Percentiles rank a stretch among this genome's conserved stretches.
phyloP scores from a whole-genome alignment of 768 basidiomycete genomes.

The Tylopilus vinaceipallidus region DNA sequence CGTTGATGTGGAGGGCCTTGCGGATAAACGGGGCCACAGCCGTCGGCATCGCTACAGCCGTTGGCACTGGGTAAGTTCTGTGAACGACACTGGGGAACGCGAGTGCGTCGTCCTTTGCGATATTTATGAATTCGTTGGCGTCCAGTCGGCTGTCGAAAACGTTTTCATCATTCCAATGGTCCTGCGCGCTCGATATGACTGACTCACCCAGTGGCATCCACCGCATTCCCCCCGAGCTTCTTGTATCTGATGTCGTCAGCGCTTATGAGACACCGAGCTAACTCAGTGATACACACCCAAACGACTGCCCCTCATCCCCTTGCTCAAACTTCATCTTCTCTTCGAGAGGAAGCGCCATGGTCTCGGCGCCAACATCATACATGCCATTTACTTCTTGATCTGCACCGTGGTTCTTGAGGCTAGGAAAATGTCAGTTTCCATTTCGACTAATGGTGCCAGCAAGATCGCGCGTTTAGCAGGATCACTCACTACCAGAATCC shows the following conservation, averaged over 20 bases:
- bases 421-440: conserved; percentile 15
- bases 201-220: conserved; percentile 46
- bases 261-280: background rate
- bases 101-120: conserved; percentile 67
- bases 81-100: conserved; percentile 53
- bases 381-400: conserved; percentile 36
- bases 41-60: conserved; percentile 47
- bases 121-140: conserved; percentile 61
- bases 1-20: conserved; percentile 56
- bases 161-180: too few species aligned
- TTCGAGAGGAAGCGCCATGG: conserved; percentile 39
- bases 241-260: conserved; percentile 46
- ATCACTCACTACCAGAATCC: conserved; percentile 55
- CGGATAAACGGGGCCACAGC: conserved; percentile 53
- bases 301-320: conserved; percentile 40
- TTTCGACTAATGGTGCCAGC: too few species aligned
- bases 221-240: conserved; percentile 58
- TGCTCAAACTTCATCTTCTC: conserved; percentile 45
- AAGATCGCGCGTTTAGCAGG: too few species aligned
- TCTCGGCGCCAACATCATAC: conserved; percentile 43
- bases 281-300: conserved; percentile 27
- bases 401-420: conserved; percentile 44
- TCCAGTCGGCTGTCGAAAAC: conserved; percentile 34
- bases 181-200: too few species aligned
- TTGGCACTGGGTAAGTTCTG: conserved; percentile 55